Base-by-base conservation (phyloP, 805 yeast species). In the Isabelozyma gotoi region DNA sequence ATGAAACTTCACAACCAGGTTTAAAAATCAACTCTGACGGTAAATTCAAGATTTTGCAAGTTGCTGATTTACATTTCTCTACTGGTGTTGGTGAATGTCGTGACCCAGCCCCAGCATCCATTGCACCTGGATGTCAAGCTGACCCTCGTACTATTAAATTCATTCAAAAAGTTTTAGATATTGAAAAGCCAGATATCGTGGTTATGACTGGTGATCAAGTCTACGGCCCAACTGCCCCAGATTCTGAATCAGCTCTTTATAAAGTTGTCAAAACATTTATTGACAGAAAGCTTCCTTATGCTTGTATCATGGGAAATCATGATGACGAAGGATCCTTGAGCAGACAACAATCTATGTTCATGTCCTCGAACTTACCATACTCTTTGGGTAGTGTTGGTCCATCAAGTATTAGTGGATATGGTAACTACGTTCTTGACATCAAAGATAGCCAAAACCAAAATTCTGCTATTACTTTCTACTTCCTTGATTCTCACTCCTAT, bases 151-250 rank as follows among this genome's bases (percentile, higher is more conserved):
- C 98, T 0, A 45, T 77, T 20, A 53, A 60, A 5, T 89, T 91
- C 55, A 56, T 92, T 8, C 70, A 79, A 5, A 60, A 60, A 16
- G 85, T 87, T 0, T 65, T 92, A 38, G 91, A 87, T 43, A 46
- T 74, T 0, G 98, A 94, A 60, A 61, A 74, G 24, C 98, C 99
- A 0, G 91, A 94, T 57, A 62, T 91, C 19, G 94, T 89, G 0
- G 88, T 90, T 0, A 68, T 89, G 45, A 83, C 97, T 0, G 99
- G 99, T 5, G 99, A 92, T 65, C 96, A 89, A 61, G 76, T 92
- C 0, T 88, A 80, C 75, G 98, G 98, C 2, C 82, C 78, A 33
- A 76, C 71, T 36, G 74, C 88, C 0, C 89, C 88, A 7, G 98
- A 92, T 58, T 75, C 97, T 0, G 84, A 84, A 51, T 82, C 96